Evolutionary conservation across 257 asterid genomes (phyloP), one percentile per base, ranked within the genome.

Genomic region (Misopates orontium): DNA sequence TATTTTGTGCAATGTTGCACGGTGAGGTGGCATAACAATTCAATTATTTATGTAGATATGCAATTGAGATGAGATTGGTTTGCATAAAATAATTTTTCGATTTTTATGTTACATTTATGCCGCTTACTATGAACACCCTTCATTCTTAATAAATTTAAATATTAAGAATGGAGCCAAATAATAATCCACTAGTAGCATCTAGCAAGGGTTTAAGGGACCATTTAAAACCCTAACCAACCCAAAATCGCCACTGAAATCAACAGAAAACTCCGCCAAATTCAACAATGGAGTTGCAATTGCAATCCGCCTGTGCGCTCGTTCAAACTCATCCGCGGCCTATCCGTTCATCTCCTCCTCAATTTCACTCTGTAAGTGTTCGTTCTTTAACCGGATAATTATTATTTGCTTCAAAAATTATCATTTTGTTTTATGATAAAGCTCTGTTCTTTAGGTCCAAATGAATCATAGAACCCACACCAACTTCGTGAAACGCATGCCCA

Each of bases 241-340:
- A 39, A 24, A 47, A 52, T 32, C 32, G 36, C 36, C 36, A 28
- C 7, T 28, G 36, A 28, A 28, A 28, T 28, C 36, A 28, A 28
- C 36, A 22, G 19, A 5, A 32, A n/a, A 73, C 4, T 13, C 22
- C 22, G 52, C 20, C 19, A 44, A 58, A 60, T 60, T 60, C 66
- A 48, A 8, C 40, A 60, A 28, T n/a, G n/a, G n/a, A 28, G 7
- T 85, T 85, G 97, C 80, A 76, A 48, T 42, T 80, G 68, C 94
- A 79, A 64, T 79, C 82, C 56, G 72, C 81, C 9, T 62, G 76
- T 63, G 69, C 70, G 62, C 67, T 61, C 73, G 77, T 77, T 75
- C 93, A 74, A 52, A 70, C 56, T 76, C 73, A 41, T 22, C 66
- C 81, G 52, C 77, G 74, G 54, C 63, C 73, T 17, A 42, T 76